These are phyloP conservation scores for Cajanus cajan DNA, from an alignment of 306 rosid species.

Conservation along the genomic window DNA sequence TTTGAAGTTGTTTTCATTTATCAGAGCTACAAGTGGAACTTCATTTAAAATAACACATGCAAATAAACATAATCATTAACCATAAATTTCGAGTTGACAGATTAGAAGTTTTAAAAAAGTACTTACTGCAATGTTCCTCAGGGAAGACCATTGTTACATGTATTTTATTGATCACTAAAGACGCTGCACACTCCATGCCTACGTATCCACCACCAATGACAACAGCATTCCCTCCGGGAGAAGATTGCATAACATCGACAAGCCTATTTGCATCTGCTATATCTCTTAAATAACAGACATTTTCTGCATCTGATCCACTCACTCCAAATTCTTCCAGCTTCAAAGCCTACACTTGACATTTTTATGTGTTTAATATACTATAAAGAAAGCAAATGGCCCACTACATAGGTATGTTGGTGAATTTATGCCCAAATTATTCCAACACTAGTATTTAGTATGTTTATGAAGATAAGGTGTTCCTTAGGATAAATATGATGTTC, in stretches of 20 bases:
- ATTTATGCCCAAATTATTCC: conserved; percentile 3
- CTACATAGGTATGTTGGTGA: not conserved
- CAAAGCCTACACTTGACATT: conserved; percentile 60
- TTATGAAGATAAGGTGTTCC: not conserved
- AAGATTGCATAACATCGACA: conserved; percentile 60
- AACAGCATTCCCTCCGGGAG: conserved; percentile 80
- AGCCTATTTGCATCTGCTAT: conserved; percentile 81
- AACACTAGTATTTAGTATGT: not conserved
- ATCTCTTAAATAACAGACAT: conserved; percentile 86
- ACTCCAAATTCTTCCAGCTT: conserved; percentile 98
- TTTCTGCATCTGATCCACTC: conserved; percentile 87
- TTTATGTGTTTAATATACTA: conserved; percentile 13
- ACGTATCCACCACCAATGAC: conserved; percentile 98
- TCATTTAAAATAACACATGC: not conserved
- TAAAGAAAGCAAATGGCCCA: not conserved
- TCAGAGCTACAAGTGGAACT: not conserved
- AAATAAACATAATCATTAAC: not conserved
- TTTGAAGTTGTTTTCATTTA: not conserved
- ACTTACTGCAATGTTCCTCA: conserved; percentile 97
- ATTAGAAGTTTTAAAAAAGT: not conserved
- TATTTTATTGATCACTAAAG: conserved; percentile 86
- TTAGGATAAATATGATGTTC: not conserved
- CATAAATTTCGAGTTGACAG: conserved; percentile 13
- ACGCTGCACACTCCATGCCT: conserved; percentile 99
- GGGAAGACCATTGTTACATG: conserved; percentile 96